Percentiles rank a stretch among this genome's conserved stretches.
These are phyloP conservation scores for Fraxinus xanthoxyloides DNA, from an alignment of 305 asterid genomes.

Conservation along the genomic window DNA sequence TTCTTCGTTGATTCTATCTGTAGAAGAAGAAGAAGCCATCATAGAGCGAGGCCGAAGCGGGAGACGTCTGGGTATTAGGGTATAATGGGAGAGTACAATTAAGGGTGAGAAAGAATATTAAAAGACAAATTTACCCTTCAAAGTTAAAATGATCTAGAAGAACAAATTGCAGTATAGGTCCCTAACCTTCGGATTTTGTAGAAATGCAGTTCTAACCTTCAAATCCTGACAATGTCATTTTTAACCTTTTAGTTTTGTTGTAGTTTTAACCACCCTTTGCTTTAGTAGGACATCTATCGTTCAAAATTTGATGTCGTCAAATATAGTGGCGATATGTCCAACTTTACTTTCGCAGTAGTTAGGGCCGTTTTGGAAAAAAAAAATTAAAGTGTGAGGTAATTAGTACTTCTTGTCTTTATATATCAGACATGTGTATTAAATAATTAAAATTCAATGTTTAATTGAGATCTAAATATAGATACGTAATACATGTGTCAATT, in stretches of 20 bases:
- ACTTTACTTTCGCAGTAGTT: not conserved
- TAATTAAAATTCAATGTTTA: no score
- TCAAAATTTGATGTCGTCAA: not conserved
- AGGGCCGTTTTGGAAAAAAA: not conserved
- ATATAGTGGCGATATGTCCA: not conserved
- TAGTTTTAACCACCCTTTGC: not conserved
- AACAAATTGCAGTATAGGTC: not conserved
- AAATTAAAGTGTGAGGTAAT: not conserved
- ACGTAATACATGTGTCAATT: not conserved
- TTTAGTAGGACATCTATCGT: not conserved
- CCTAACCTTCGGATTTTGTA: not conserved
- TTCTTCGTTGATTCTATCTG: slow-evolving; percentile 29
- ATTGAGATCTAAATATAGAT: not conserved
- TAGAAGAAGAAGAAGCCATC: slow-evolving; percentile 33
- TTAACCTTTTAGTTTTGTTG: not conserved
- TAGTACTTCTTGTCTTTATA: not conserved
- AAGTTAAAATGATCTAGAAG: not conserved
- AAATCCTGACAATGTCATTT: not conserved
- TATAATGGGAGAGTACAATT: not conserved
- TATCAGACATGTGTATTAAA: not conserved
- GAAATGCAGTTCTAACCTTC: not conserved
- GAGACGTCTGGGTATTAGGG: not conserved
- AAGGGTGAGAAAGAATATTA: not conserved
- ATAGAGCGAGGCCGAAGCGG: not conserved
- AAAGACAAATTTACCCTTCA: not conserved